These are phyloP conservation scores for Sporothrix curviconia DNA, from an alignment of 2,329 filamentous ascomycete species.

Conservation along the genomic window DNA sequence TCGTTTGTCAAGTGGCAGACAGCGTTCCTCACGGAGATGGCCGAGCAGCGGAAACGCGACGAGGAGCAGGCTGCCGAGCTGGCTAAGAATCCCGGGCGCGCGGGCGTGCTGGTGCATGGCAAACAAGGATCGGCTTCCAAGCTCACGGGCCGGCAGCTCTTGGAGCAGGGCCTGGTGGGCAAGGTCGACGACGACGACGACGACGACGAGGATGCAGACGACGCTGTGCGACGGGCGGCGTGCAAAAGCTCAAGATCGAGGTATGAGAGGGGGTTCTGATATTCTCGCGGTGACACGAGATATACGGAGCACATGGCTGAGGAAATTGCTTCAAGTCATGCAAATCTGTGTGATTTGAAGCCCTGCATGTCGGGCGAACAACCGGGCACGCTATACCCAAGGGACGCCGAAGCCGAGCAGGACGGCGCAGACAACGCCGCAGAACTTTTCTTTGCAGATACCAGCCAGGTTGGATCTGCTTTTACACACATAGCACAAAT, in stretches of 20 bases:
- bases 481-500: no score
- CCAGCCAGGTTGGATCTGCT: no score
- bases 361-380: no score
- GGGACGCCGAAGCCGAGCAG: no score
- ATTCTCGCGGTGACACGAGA: no score
- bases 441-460: no score
- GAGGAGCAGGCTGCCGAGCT: conserved; percentile 76
- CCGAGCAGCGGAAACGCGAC: conserved; percentile 59
- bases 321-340: no score
- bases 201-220: conserved; percentile 57
- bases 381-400: no score
- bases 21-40: conserved; percentile 72
- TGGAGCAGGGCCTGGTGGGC: conserved; percentile 66
- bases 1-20: conserved; percentile 79
- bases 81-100: conserved; percentile 53
- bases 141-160: conserved; percentile 68
- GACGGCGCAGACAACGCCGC: no score
- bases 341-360: no score
- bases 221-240: conserved; percentile 54
- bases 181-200: conserved; percentile 63
- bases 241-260: conserved; percentile 68
- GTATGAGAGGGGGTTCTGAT: conserved; percentile 21
- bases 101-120: conserved; percentile 36
- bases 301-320: no score
- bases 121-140: conserved; percentile 68